Evolutionary conservation across 352 stramenopile species (phyloP).

Genomic region (Phytophthora foliorum): DNA sequence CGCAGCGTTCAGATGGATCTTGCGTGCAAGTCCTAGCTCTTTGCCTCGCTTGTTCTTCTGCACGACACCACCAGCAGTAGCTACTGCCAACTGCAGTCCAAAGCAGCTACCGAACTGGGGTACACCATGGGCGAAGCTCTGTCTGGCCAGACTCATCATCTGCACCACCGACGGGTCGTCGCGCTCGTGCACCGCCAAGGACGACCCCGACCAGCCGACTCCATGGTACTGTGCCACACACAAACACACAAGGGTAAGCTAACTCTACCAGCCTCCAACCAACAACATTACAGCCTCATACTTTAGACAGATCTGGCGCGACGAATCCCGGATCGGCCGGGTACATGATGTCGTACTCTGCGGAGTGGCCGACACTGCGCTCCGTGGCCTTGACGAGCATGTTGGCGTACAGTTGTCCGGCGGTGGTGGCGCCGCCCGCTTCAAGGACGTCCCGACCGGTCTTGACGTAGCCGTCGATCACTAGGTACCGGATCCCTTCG

Average conservation of each 20-base stretch:
- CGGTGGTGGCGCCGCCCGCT: constrained; percentile 68
- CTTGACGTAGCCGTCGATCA: constrained; percentile 82
- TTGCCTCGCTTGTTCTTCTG: constrained; percentile 74
- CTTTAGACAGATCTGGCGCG: constrained; percentile 59
- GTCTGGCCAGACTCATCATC: constrained; percentile 52
- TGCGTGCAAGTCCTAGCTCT: constrained; percentile 72
- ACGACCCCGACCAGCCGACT: constrained; percentile 83
- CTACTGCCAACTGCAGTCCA: constrained; percentile 69
- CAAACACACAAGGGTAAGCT: not conserved
- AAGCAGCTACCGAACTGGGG: constrained; percentile 87
- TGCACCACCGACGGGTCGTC: constrained; percentile 60
- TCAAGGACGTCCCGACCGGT: constrained; percentile 67
- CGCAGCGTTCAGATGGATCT: constrained; percentile 66
- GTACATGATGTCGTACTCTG: constrained; percentile 70
- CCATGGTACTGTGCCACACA: constrained; percentile 60
- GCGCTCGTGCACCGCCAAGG: constrained; percentile 68
- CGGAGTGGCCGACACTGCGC: constrained; percentile 41
- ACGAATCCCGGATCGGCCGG: constrained; percentile 66
- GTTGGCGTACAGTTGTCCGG: constrained; percentile 73
- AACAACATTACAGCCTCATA: constrained; percentile 12
- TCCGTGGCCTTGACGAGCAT: constrained; percentile 72
- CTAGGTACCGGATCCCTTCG: constrained; percentile 58
- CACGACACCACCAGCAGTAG: constrained; percentile 60
- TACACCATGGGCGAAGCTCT: constrained; percentile 58
- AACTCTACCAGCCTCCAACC: not conserved